A percentile compares a stretch with the other conserved stretches of the same genome.
Conservation (phyloP, 1,284 basidiomycete genomes). For the Cystobasidiaceae sp. region DNA sequence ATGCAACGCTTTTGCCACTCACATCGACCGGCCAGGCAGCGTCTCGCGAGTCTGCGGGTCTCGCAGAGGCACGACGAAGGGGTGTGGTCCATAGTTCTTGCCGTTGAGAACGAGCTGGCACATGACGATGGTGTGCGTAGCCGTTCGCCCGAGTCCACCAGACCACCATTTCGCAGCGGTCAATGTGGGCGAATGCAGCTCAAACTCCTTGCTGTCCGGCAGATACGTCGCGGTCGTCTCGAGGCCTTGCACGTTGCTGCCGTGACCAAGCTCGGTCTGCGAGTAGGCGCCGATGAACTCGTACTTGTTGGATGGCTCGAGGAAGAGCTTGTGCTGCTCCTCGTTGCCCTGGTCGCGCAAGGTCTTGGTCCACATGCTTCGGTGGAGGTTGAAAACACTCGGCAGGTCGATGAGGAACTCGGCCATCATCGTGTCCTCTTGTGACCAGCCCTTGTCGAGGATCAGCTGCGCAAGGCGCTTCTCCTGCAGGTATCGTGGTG, state of each 20-base stretch:
- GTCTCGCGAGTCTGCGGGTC: constrained; percentile 46
- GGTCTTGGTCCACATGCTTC: constrained; percentile 15
- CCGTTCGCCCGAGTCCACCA: constrained; percentile 47
- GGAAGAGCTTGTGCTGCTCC: constrained; percentile 49
- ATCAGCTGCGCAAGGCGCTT: constrained; percentile 46
- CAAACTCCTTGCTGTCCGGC: constrained; percentile 62
- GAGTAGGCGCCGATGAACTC: constrained; percentile 63
- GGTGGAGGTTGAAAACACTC: constrained; percentile 23
- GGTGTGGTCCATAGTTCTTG: constrained; percentile 47
- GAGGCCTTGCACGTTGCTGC: constrained; percentile 62
- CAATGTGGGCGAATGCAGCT: constrained; percentile 68
- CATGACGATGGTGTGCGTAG: constrained; percentile 49
- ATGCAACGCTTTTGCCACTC: too few relatives aligned
- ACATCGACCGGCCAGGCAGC: constrained; percentile 44
- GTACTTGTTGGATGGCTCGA: constrained; percentile 52
- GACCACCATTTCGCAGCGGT: constrained; percentile 80
- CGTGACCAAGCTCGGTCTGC: constrained; percentile 65
- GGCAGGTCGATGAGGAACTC: constrained; percentile 40
- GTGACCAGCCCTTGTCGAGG: constrained; percentile 39
- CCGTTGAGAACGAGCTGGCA: constrained; percentile 47
- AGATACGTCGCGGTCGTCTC: constrained; percentile 76
- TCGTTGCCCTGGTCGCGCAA: constrained; percentile 33
- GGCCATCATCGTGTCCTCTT: constrained; percentile 44
- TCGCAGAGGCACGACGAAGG: constrained; percentile 47
- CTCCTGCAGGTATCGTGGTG: constrained; percentile 38